Evolutionary conservation across 2,329 filamentous ascomycete genomes (phyloP).

Genomic region (Colletotrichum navitas): DNA sequence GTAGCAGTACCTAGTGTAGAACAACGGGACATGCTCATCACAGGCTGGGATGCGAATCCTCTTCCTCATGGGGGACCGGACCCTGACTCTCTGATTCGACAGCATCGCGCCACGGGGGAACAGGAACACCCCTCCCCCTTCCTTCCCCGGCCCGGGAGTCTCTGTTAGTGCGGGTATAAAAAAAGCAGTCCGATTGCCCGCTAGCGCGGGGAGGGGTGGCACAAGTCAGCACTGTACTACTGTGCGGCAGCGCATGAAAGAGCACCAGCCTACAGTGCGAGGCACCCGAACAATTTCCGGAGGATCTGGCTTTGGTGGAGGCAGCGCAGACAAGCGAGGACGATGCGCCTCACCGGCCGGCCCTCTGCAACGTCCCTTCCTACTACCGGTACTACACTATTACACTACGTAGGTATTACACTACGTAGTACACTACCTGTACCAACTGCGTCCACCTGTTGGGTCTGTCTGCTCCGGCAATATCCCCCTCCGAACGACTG

Average conservation of each 20-base stretch:
- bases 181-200: constrained; percentile 33
- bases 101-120: constrained; percentile 31
- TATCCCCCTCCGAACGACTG: constrained; percentile 29
- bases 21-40: neutral
- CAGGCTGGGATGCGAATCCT: constrained; percentile 19
- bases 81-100: constrained; percentile 26
- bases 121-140: constrained; percentile 9
- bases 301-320: constrained; percentile 32
- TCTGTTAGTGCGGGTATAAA: constrained; percentile 32
- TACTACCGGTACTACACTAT: neutral
- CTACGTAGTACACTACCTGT: neutral
- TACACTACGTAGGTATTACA: too few relatives aligned
- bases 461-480: constrained; percentile 29
- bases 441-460: constrained; percentile 8
- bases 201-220: constrained; percentile 16
- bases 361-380: constrained; percentile 15
- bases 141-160: constrained; percentile 18
- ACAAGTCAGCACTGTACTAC: neutral
- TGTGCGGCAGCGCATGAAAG: fast-evolving
- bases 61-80: neutral
- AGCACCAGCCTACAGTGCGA: neutral
- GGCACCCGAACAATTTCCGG: neutral
- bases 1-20: too few relatives aligned
- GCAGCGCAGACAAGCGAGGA: constrained; percentile 31
- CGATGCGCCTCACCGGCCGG: constrained; percentile 6